phyloP scores from a whole-genome alignment of 2,329 filamentous ascomycete genomes.

The Aspergillus udagawae region DNA sequence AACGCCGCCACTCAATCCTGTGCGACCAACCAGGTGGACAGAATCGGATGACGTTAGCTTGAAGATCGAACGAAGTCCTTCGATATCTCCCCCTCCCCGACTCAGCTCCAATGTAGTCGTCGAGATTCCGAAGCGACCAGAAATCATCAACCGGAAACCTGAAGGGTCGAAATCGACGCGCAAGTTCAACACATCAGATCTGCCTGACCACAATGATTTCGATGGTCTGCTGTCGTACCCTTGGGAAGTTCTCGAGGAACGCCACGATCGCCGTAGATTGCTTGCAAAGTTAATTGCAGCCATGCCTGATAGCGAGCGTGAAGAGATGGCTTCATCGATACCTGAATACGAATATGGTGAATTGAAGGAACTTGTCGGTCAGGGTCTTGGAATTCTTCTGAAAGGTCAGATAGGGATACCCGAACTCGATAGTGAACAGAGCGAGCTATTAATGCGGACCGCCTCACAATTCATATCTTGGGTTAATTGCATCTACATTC shows the following conservation, averaged over 20 bases:
- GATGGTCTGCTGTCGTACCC: constrained; percentile 27
- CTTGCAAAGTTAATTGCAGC: constrained; percentile 28
- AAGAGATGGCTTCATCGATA: constrained; percentile 9
- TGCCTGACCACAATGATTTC: constrained; percentile 22
- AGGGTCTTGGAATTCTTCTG: constrained; percentile 15
- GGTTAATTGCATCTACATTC: constrained; percentile 21
- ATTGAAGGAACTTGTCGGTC: constrained; percentile 10
- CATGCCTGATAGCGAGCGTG: constrained; percentile 18
- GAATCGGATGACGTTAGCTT: constrained; percentile 3
- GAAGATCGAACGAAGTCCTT: constrained; percentile 6
- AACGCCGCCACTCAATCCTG: constrained; percentile 35
- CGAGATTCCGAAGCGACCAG: constrained; percentile 5
- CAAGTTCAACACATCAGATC: not conserved
- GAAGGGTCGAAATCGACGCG: not conserved
- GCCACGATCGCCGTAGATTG: constrained; percentile 34
- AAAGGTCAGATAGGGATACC: constrained; percentile 3
- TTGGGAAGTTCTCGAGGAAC: constrained; percentile 34
- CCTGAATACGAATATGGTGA: constrained; percentile 7
- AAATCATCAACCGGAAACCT: not conserved
- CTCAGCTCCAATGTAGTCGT: constrained; percentile 6
- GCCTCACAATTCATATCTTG: constrained; percentile 31
- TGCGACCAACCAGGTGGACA: constrained; percentile 6
- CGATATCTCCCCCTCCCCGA: constrained; percentile 15
- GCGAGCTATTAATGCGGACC: constrained; percentile 19
- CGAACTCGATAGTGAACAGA: constrained; percentile 5